Base-by-base conservation (phyloP, 2,329 filamentous ascomycete genomes). In the Fusarium continuum region DNA sequence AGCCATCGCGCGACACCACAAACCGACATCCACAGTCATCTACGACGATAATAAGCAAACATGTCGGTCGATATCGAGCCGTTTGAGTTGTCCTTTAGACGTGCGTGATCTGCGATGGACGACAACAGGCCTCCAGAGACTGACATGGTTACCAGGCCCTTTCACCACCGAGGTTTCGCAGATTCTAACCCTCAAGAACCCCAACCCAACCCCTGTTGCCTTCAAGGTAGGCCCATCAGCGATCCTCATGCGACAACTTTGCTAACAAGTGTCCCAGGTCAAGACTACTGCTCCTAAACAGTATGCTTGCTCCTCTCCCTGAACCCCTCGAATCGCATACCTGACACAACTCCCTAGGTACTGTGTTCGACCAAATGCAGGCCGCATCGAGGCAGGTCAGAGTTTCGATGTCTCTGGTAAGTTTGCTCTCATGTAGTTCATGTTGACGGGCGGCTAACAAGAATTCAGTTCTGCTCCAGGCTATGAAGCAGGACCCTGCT, bases 221-320 rank as follows among this genome's bases (percentile, higher is more conserved):
- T 91, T 91, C 81, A 91, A 91, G 85, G 87, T 89, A 82, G 62
- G 80, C 55, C 28, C 19, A 9, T 14, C 43, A 13, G 43, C n/a
- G 17, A n/a, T n/a, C 7, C 13, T 14, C 4, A 40, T 53, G 47
- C 51, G 16, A 53, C 29, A 11, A 17, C 20, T 20, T 45, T 61
- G 46, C 63, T 73, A 28, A 71, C 51, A 36, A 36, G n/a, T 32
- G 35, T 31, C 11, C 13, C 70, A 97, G 93, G 95, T 99, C 79
- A 99, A 99, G 88, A 99, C 95, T 43, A 99, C 95, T 64, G 95
- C 95, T 44, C 95, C 95, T 28, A 98, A 98, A 82, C 95, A 98
- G 94, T 99, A 91, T 63, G 57, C 43, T 40, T 58, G 54, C 67
- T 59, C 60, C 51, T 69, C 60, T 32, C 28, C 29, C 17, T 43